Evolutionary conservation across 768 basidiomycete genomes (phyloP).

Genomic region (Holtermanniella nyarrowii): DNA sequence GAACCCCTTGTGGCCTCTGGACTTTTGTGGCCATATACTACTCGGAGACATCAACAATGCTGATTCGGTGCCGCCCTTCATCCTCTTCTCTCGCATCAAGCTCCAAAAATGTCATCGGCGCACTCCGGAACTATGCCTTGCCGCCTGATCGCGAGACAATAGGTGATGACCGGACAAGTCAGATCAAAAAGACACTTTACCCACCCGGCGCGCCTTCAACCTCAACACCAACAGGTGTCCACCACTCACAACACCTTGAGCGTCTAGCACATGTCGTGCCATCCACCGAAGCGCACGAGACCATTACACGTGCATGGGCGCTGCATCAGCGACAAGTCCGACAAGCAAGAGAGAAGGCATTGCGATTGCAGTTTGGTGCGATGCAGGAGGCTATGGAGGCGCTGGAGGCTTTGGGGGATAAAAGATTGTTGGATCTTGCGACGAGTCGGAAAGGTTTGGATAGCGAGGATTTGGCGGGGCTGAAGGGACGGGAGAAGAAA

Average conservation of each 20-base stretch:
- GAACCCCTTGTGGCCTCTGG: no score
- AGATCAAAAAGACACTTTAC: constrained; percentile 69
- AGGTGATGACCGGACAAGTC: constrained; percentile 43
- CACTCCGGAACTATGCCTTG: background rate
- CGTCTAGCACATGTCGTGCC: constrained; percentile 77
- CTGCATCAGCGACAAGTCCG: constrained; percentile 67
- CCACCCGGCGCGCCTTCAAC: constrained; percentile 58
- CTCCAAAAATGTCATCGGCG: no score
- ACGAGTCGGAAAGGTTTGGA: background rate
- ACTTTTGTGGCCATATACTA: no score
- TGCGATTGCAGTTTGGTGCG: constrained; percentile 64
- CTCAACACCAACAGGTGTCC: constrained; percentile 62
- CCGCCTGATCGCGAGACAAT: constrained; percentile 7
- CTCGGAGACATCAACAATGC: no score
- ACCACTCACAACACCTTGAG: constrained; percentile 67
- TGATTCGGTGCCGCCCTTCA: background rate
- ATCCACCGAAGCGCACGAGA: constrained; percentile 78
- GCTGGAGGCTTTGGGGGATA: constrained; percentile 43
- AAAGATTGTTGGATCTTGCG: background rate
- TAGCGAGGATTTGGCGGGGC: constrained; percentile 7
- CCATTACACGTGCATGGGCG: constrained; percentile 82
- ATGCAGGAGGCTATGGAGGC: constrained; percentile 82
- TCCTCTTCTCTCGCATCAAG: background rate
- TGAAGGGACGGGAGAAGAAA: constrained; percentile 40
- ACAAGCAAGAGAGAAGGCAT: constrained; percentile 56